Conservation (phyloP, 805 yeast genomes). For the Komagataella mondaviorum region DNA sequence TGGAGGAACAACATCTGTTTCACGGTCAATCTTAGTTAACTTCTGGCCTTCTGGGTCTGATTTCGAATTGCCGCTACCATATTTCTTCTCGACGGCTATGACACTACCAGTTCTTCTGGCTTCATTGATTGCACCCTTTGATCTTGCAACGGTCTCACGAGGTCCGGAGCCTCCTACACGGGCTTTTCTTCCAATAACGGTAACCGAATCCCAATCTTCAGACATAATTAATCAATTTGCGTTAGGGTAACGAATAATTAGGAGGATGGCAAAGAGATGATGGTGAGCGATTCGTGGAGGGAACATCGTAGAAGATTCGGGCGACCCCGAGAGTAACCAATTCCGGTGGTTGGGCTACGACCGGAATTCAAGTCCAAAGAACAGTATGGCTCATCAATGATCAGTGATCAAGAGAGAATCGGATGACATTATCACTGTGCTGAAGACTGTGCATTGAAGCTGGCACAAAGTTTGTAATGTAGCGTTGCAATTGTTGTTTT, state of each 20-base stretch:
- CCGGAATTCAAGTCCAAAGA: not conserved
- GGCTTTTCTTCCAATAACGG: conserved; percentile 81
- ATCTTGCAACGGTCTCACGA: conserved; percentile 68
- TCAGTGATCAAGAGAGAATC: too few relatives aligned
- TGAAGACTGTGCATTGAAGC: too few relatives aligned
- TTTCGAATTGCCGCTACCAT: conserved; percentile 48
- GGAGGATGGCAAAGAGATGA: not conserved
- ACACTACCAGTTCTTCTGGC: conserved; percentile 91
- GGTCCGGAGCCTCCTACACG: conserved; percentile 86
- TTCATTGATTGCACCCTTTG: conserved; percentile 70
- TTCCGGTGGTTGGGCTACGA: not conserved
- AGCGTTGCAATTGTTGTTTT: too few relatives aligned
- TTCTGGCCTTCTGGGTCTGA: conserved; percentile 88
- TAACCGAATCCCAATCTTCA: conserved; percentile 82
- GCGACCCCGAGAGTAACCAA: not conserved
- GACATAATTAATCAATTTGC: conserved; percentile 10
- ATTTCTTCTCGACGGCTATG: conserved; percentile 87
- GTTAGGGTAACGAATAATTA: not conserved
- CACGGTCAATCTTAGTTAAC: conserved; percentile 83
- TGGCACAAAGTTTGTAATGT: too few relatives aligned
- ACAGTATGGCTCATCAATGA: too few relatives aligned
- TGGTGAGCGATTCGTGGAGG: not conserved
- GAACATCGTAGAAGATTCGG: not conserved
- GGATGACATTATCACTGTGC: too few relatives aligned
- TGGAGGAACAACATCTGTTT: conserved; percentile 87